Evolutionary conservation across 768 basidiomycete species (phyloP), one percentile per base, ranked within the genome.

Genomic region (Pluteus cervinus): DNA sequence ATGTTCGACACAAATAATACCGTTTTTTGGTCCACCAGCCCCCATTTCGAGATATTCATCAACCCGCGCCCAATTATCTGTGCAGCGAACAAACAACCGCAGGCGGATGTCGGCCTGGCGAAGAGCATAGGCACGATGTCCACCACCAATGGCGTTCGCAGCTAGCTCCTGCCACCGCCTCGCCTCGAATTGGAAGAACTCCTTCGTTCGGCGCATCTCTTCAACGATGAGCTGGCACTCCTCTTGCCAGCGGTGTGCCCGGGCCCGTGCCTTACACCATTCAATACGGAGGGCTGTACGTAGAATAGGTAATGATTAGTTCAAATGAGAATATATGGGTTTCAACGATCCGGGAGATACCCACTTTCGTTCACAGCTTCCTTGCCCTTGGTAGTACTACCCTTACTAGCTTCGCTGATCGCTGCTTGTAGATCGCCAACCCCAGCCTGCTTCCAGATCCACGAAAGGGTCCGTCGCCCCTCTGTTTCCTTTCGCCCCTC

Each of bases 151-250:
- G n/a, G n/a, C n/a, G n/a, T n/a, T n/a, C n/a, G n/a, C 30, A 15
- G 30, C 30, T 31, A 31, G 6, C n/a, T n/a, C 7, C 4, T 36
- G 25, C 24, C 35, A 36, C 10, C 24, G 21, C 3, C 7, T 7
- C 15, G 11, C 24, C 18, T 25, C 22, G 24, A 14, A 36, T 4
- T 23, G 8, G 15, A 37, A 37, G 15, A 28, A 37, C 16, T 26
- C 17, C 5, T 29, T 17, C 9, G 30, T 29, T 5, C 36, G 26
- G 2, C 16, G 15, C 36, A 37, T 62, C 38, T 67, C 63, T 36
- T 65, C 63, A 7, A 44, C 32, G 0, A 67, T 39, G 3, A 65
- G 45, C 1, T 49, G 15, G n/a, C 54, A 54, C 33, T 67, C 63
- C 37, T 67, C 63, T 17, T 49, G 49, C 60, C 61, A 65, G 0